Evolutionary conservation across 805 yeast species (phyloP).

Genomic region (Saturnispora kantuleensis): DNA sequence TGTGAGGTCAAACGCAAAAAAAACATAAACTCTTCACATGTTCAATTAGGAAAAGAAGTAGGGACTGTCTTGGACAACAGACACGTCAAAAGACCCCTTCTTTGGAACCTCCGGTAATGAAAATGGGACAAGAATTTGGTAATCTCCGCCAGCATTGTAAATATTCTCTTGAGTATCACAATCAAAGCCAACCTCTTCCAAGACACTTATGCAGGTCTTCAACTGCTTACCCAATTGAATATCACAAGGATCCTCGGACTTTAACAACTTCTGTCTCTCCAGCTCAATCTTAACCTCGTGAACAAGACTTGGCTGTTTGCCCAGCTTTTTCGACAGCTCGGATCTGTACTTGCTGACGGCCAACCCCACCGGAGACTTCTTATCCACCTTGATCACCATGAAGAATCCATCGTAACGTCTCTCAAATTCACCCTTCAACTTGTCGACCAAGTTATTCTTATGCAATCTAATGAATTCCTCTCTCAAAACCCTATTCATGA

Average conservation of each 20-base stretch:
- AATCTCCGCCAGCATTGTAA: conserved; percentile 15
- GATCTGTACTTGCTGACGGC: conserved; percentile 41
- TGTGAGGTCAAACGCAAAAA: not conserved
- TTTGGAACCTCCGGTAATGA: conserved; percentile 63
- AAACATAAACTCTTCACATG: not conserved
- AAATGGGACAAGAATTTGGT: conserved; percentile 56
- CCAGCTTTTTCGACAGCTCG: conserved; percentile 37
- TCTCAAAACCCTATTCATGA: conserved; percentile 61
- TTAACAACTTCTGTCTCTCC: conserved; percentile 45
- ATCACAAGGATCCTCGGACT: conserved; percentile 41
- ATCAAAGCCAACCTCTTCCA: conserved; percentile 23
- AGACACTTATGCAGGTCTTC: conserved; percentile 63
- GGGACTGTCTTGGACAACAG: conserved; percentile 55
- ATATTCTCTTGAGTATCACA: conserved; percentile 11
- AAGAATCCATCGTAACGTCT: conserved; percentile 67
- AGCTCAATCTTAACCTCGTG: conserved; percentile 72
- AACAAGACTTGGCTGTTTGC: conserved; percentile 47
- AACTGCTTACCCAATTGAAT: conserved; percentile 41
- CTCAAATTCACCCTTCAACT: conserved; percentile 69
- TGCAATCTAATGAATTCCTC: conserved; percentile 75
- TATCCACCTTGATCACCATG: conserved; percentile 47
- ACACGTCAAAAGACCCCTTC: conserved; percentile 78
- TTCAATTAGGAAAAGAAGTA: conserved; percentile 54
- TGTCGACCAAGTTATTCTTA: conserved; percentile 57
- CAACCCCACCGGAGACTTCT: conserved; percentile 39